Base-by-base conservation (phyloP, 2,329 filamentous ascomycete species). In the Pseudogymnoascus sp. region DNA sequence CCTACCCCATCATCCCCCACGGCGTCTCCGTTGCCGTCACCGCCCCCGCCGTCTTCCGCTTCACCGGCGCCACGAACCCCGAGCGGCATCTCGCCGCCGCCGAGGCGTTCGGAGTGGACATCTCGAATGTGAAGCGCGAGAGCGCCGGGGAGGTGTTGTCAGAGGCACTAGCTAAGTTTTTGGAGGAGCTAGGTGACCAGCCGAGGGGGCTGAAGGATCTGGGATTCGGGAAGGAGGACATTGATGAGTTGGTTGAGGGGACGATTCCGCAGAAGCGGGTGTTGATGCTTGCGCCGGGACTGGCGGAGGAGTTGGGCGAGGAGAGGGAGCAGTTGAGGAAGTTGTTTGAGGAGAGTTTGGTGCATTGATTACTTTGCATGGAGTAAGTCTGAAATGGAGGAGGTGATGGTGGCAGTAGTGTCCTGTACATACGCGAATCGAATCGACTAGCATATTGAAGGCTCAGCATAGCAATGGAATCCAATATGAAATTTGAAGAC, bases 21-120 rank as follows among this genome's bases (percentile, higher is more conserved):
- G 94, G 94, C 61, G 94, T 99, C 23, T 93, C 89, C 1, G 94
- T 99, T 1, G 94, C 92, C 2, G 93, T 97, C 5, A 93, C 91
- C 0, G 91, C 93, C 0, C 93, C 94, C 0, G 90, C 93, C 0
- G 93, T 97, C 1, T 99, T 97, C 83, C 86, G 85, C 30, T 97
- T 97, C 77, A 99, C 93, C 0, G 93, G 82, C 0, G 83, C 93
- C 1, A 94, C 90, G 1, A 97, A 97, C 72, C 94, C 94, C 0
- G 91, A 96, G 61, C 86, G 94, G 8, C 94, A 99, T 77, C 78
- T 99, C 36, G 85, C 87, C 4, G 94, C 93, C 0, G 93, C 94
- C 0, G 92, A 96, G 74, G 86, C 84, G 0, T 97, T 99, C 67
- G 94, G 93, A 2, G 89, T 95, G 1, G 94, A 99, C 70, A 85